Percentiles rank a stretch among this genome's conserved stretches.
These are phyloP conservation scores for Leccinum fallax DNA, from an alignment of 1,284 basidiomycete genomes.

Conservation along the genomic window DNA sequence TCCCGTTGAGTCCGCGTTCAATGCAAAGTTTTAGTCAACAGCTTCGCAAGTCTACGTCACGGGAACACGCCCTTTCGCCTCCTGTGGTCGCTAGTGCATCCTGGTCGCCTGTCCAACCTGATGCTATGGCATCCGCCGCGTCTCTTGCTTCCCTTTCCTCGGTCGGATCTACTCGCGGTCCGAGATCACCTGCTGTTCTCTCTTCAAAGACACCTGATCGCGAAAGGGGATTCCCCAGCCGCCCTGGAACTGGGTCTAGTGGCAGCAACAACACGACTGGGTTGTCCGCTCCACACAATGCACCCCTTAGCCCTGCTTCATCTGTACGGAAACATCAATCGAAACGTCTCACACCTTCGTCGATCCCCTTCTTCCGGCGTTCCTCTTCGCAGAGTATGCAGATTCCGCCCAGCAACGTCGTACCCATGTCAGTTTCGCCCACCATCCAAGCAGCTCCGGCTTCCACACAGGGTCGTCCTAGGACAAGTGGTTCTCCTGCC, in stretches of 20 bases:
- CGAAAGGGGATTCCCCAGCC: constrained; percentile 48
- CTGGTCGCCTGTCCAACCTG: constrained; percentile 70
- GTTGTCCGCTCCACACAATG: constrained; percentile 49
- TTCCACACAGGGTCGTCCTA: constrained; percentile 43
- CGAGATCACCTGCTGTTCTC: constrained; percentile 40
- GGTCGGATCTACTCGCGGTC: constrained; percentile 59
- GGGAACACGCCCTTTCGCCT: constrained; percentile 55
- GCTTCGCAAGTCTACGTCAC: constrained; percentile 64
- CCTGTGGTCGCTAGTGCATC: constrained; percentile 45
- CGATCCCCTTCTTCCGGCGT: constrained; percentile 94
- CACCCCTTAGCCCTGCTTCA: constrained; percentile 69
- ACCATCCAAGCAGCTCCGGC: constrained; percentile 49
- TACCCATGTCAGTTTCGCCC: constrained; percentile 51
- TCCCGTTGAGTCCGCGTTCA: constrained; percentile 64
- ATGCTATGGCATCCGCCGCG: constrained; percentile 73
- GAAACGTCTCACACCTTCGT: constrained; percentile 87
- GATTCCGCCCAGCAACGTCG: constrained; percentile 44
- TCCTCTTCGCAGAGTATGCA: constrained; percentile 90
- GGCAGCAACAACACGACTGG: constrained; percentile 63
- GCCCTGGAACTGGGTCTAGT: constrained; percentile 72
- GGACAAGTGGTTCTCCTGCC: constrained; percentile 49
- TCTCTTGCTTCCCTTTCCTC: constrained; percentile 76
- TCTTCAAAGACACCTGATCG: constrained; percentile 60
- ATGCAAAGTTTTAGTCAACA: constrained; percentile 61
- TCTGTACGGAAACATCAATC: constrained; percentile 67